A percentile compares a stretch with the other conserved stretches of the same genome.
These are phyloP conservation scores for Sclerospora graminicola DNA, from an alignment of 352 stramenopile genomes.

Conservation along the genomic window DNA sequence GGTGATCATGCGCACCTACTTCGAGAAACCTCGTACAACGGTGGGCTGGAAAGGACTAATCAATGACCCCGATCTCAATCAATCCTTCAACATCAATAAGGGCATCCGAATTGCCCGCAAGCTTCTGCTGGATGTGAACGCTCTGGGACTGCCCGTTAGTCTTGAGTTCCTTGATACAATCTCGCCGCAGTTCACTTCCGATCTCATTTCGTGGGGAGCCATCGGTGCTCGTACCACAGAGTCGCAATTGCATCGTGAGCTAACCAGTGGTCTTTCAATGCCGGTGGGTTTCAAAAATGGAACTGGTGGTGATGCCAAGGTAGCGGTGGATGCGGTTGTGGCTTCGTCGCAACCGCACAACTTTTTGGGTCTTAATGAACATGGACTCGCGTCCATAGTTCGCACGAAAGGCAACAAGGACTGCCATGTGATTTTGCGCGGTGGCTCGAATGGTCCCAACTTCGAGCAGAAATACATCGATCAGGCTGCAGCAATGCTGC, in stretches of 20 bases:
- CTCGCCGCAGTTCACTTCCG: constrained; percentile 67
- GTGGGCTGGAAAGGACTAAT: constrained; percentile 82
- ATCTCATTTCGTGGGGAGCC: constrained; percentile 73
- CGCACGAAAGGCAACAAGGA: constrained; percentile 77
- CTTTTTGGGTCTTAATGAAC: constrained; percentile 73
- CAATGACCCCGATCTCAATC: constrained; percentile 76
- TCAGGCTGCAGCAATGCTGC: constrained; percentile 41
- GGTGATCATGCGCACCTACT: constrained; percentile 84
- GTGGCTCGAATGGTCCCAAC: constrained; percentile 67
- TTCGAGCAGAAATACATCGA: constrained; percentile 70
- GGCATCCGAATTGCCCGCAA: constrained; percentile 74
- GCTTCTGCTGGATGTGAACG: constrained; percentile 75
- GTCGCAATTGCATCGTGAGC: constrained; percentile 72
- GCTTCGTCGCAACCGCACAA: constrained; percentile 66
- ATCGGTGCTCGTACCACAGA: constrained; percentile 81
- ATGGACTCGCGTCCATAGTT: constrained; percentile 75
- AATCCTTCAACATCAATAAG: constrained; percentile 86
- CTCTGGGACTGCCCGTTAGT: constrained; percentile 60
- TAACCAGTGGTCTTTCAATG: constrained; percentile 74
- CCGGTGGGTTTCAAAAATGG: constrained; percentile 83
- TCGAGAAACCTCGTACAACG: constrained; percentile 80
- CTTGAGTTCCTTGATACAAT: constrained; percentile 81
- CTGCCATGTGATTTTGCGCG: constrained; percentile 80
- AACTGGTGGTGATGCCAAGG: constrained; percentile 69
- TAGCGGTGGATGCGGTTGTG: constrained; percentile 66